These are phyloP conservation scores for Pontederia paniculata DNA, from an alignment of 176 grass and related monocot species.

Conservation along the genomic window DNA sequence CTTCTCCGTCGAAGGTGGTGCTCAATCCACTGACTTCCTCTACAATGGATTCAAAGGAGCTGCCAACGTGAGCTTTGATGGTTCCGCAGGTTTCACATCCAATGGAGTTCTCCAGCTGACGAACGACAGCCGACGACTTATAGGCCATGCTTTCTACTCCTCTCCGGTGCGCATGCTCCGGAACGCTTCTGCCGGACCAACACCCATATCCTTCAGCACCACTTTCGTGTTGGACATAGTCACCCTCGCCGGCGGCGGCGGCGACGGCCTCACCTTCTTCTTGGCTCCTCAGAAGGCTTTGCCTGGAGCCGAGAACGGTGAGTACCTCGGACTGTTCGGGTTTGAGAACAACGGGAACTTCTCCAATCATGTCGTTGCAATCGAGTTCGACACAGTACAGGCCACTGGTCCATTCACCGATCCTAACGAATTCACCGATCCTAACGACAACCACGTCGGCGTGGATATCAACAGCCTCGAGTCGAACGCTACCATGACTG, in stretches of 20 bases:
- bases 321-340: conserved; percentile 28
- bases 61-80: conserved; percentile 1
- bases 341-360: conserved; percentile 6
- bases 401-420: not conserved
- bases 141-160: conserved; percentile 4
- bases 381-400: conserved; percentile 35
- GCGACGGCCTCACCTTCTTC: conserved; percentile 2
- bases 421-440: too few relatives aligned
- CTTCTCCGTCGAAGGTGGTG: not conserved
- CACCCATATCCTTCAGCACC: not conserved
- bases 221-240: conserved; percentile 7
- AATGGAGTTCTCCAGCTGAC: conserved; percentile 14
- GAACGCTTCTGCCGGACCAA: not conserved
- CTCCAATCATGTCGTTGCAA: conserved; percentile 31
- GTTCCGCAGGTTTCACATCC: not conserved
- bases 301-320: not conserved
- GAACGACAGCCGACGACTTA: not conserved
- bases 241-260: not conserved
- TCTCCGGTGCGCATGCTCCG: not conserved
- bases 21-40: not conserved
- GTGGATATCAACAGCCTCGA: conserved; percentile 26
- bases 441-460: conserved; percentile 34
- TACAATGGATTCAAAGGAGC: conserved; percentile 7
- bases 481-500: conserved; percentile 17
- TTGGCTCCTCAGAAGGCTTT: conserved; percentile 18